These are phyloP conservation scores for Gamsiella multidivaricata DNA, from an alignment of 192 early-diverging fungal species.

Conservation along the genomic window DNA sequence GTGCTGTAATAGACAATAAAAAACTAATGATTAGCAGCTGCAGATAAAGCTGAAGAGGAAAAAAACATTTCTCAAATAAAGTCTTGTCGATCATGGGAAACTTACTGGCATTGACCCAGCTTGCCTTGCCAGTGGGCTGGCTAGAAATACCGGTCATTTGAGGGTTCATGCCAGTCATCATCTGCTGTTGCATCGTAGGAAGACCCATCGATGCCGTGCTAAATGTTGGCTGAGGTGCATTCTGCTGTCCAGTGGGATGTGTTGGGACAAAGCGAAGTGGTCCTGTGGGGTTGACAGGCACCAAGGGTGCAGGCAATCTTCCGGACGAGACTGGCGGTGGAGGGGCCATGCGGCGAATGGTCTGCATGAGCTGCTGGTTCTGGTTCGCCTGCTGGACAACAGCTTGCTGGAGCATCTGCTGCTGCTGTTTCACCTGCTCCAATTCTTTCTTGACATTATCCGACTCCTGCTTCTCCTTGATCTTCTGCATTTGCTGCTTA, in stretches of 20 bases:
- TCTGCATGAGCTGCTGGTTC: conserved; percentile 37
- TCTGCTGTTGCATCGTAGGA: conserved; percentile 48
- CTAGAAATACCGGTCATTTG: conserved; percentile 36
- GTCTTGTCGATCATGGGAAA: background rate
- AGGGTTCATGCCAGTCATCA: conserved; percentile 47
- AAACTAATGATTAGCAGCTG: background rate
- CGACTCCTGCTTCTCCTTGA: conserved; percentile 30
- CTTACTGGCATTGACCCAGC: conserved; percentile 58
- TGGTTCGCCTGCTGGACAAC: conserved; percentile 41
- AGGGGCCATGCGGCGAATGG: conserved; percentile 40
- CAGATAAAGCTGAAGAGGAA: background rate
- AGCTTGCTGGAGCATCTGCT: conserved; percentile 40
- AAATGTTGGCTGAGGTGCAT: conserved; percentile 26
- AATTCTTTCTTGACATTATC: conserved; percentile 43
- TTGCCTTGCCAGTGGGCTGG: conserved; percentile 55
- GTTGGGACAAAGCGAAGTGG: conserved; percentile 50
- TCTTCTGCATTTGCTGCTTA: conserved; percentile 41
- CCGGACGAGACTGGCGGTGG: conserved; percentile 44
- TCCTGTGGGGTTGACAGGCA: conserved; percentile 53
- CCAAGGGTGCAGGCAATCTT: conserved; percentile 30
- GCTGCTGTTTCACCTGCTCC: conserved; percentile 34
- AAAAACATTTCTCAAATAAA: background rate
- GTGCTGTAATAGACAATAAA: conserved; percentile 16
- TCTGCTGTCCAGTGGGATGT: conserved; percentile 43
- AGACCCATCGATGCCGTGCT: conserved; percentile 47